Evolutionary conservation across 176 grass and related monocot species (phyloP).

Genomic region (Zea luxurians): DNA sequence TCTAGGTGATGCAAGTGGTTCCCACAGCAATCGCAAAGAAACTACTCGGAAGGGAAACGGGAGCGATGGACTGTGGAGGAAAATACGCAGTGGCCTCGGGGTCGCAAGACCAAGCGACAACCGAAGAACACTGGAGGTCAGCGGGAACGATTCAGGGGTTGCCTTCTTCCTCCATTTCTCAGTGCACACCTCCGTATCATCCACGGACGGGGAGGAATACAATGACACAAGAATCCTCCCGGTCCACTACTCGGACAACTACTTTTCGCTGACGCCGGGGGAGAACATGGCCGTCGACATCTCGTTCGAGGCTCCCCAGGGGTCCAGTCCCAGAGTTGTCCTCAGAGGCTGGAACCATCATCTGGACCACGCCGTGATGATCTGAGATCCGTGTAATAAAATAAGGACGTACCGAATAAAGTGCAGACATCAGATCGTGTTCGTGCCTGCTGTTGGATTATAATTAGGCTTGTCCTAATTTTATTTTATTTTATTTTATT

Average conservation of each 20-base stretch:
- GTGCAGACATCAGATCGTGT: not conserved
- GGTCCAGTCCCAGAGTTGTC: conserved; percentile 53
- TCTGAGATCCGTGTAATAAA: conserved; percentile 45
- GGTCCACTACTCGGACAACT: conserved; percentile 92
- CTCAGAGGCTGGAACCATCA: conserved; percentile 82
- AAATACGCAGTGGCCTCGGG: conserved; percentile 37
- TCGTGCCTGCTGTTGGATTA: not conserved
- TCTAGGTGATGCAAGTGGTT: conserved; percentile 18
- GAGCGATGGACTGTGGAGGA: conserved; percentile 44
- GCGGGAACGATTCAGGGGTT: conserved; percentile 64
- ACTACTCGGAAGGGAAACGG: conserved; percentile 8
- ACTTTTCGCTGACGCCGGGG: conserved; percentile 70
- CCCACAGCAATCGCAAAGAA: conserved; percentile 9
- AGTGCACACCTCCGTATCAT: conserved; percentile 58
- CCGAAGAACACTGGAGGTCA: conserved; percentile 41
- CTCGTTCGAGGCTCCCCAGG: conserved; percentile 67
- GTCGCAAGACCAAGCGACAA: conserved; percentile 24
- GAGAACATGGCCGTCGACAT: conserved; percentile 66
- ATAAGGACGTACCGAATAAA: conserved; percentile 33
- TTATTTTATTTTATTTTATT: not conserved
- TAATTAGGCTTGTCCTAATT: not conserved
- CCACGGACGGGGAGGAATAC: conserved; percentile 32
- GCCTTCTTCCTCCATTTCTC: conserved; percentile 91
- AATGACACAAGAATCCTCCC: conserved; percentile 91
- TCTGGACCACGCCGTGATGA: conserved; percentile 43